Conservation (phyloP, 179 eudicot genomes). For the Silene noctiflora region DNA sequence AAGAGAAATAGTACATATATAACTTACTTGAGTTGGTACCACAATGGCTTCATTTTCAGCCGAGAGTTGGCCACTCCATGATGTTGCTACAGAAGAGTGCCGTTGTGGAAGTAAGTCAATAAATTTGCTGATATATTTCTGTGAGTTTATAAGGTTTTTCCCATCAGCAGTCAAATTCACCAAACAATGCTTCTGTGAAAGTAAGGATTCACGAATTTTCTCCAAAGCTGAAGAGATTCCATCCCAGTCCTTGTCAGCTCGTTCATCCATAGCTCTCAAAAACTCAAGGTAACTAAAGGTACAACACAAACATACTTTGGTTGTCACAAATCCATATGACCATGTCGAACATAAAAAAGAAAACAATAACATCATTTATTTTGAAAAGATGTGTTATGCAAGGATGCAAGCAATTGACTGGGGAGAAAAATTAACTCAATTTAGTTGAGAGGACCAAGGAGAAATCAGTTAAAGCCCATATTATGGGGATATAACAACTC, state of each 20-base stretch:
- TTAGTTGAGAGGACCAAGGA: background rate
- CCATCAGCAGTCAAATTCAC: slow-evolving; percentile 90
- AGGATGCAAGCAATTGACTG: background rate
- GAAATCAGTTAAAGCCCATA: slow-evolving; percentile 2
- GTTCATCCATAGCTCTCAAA: slow-evolving; percentile 59
- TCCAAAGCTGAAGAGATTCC: slow-evolving; percentile 77
- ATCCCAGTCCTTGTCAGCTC: slow-evolving; percentile 77
- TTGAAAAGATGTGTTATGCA: background rate
- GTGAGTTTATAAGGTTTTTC: slow-evolving; percentile 58
- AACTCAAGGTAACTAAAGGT: slow-evolving; percentile 76
- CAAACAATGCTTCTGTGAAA: slow-evolving; percentile 75
- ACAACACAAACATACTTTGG: slow-evolving; percentile 17
- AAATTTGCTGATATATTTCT: slow-evolving; percentile 66
- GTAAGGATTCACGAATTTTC: slow-evolving; percentile 73
- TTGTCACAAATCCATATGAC: background rate
- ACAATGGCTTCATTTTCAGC: slow-evolving; percentile 80
- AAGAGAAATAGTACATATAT: slow-evolving; percentile 2
- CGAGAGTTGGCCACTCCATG: slow-evolving; percentile 70
- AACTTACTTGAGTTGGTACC: slow-evolving; percentile 85
- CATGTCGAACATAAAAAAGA: slow-evolving; percentile 10
- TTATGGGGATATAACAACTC: background rate
- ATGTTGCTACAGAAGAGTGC: slow-evolving; percentile 37
- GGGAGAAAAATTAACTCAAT: background rate
- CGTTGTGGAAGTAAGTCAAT: slow-evolving; percentile 72
- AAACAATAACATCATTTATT: background rate